These are phyloP conservation scores for Blastocystis sp. DNA, from an alignment of 352 stramenopile species.

Conservation along the genomic window DNA sequence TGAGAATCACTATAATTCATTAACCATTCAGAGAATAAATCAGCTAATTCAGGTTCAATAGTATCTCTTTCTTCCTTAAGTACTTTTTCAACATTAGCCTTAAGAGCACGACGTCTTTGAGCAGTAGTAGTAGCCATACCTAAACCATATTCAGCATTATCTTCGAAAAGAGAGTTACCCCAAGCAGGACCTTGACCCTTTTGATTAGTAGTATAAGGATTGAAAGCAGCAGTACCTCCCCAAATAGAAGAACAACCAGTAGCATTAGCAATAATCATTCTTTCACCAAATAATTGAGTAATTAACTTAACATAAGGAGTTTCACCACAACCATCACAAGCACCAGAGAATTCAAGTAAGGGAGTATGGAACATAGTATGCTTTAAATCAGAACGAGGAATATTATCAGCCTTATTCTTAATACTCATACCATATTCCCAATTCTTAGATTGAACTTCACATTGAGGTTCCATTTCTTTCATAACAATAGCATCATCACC, in stretches of 20 bases:
- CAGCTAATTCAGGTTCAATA: constrained; percentile 41
- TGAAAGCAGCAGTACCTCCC: constrained; percentile 48
- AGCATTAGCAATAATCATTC: constrained; percentile 52
- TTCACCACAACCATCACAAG: constrained; percentile 49
- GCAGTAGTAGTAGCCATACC: constrained; percentile 19
- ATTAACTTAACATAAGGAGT: constrained; percentile 51
- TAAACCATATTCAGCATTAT: constrained; percentile 49
- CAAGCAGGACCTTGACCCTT: constrained; percentile 44
- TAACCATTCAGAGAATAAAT: constrained; percentile 49
- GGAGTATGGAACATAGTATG: constrained; percentile 49
- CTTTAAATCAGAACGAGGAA: constrained; percentile 45
- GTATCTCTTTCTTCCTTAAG: constrained; percentile 22
- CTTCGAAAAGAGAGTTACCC: constrained; percentile 49
- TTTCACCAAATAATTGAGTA: constrained; percentile 51
- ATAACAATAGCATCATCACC: constrained; percentile 48
- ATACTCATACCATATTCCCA: constrained; percentile 49
- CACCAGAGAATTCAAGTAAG: constrained; percentile 48
- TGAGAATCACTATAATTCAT: constrained; percentile 49
- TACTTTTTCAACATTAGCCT: constrained; percentile 42
- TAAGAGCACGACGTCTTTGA: constrained; percentile 38
- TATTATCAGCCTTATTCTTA: constrained; percentile 45
- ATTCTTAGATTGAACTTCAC: constrained; percentile 30
- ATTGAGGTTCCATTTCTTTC: constrained; percentile 44
- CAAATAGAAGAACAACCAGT: constrained; percentile 48
- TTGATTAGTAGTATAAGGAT: constrained; percentile 46